These are phyloP conservation scores for Musa acuminata DNA, from an alignment of 176 grass and related monocot species.

Conservation along the genomic window DNA sequence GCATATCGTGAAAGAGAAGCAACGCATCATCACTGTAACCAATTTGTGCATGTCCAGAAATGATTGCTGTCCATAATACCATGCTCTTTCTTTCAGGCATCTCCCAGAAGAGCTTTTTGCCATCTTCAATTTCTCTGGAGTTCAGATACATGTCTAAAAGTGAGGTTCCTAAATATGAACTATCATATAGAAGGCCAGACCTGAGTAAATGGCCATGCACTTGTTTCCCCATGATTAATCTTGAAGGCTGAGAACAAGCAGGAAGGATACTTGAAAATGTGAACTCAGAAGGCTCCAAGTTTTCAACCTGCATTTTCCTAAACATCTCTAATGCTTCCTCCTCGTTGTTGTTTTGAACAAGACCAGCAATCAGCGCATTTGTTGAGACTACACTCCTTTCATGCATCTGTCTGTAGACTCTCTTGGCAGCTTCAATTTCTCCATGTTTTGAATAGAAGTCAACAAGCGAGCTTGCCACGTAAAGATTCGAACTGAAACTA, in stretches of 20 bases:
- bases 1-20: conserved; percentile 53
- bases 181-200: conserved; percentile 42
- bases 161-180: conserved; percentile 37
- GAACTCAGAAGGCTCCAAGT: conserved; percentile 35
- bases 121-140: conserved; percentile 43
- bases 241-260: conserved; percentile 27
- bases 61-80: conserved; percentile 52
- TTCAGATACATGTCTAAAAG: conserved; percentile 58
- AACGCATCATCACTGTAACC: conserved; percentile 50
- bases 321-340: conserved; percentile 39
- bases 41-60: conserved; percentile 81
- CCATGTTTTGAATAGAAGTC: conserved; percentile 55
- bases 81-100: conserved; percentile 39
- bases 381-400: conserved; percentile 37
- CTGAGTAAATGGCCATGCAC: conserved; percentile 42
- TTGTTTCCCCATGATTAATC: conserved; percentile 41
- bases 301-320: conserved; percentile 35
- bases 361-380: conserved; percentile 52
- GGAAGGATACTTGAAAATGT: conserved; percentile 61
- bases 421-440: conserved; percentile 45
- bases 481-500: conserved; percentile 34
- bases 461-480: conserved; percentile 52
- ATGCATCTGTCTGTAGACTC: conserved; percentile 38
- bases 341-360: conserved; percentile 48
- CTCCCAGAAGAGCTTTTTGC: conserved; percentile 40